Percentiles rank a stretch among this genome's conserved stretches.
Conservation (phyloP, 2,329 filamentous ascomycete genomes). For the Cordyceps fumosorosea region DNA sequence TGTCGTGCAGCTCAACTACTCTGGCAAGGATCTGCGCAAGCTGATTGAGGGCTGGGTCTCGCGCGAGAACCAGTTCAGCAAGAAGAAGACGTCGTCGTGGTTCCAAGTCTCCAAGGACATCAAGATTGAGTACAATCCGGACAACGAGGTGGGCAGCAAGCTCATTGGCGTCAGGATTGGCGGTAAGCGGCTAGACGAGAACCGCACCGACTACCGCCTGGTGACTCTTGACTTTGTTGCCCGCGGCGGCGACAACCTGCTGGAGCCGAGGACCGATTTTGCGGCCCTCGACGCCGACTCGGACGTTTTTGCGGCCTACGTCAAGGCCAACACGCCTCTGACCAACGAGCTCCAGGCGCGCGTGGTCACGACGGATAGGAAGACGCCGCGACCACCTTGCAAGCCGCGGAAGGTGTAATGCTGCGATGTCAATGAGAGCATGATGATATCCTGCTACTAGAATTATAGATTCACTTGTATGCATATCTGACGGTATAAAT, state of each 20-base stretch:
- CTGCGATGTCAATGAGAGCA: background rate
- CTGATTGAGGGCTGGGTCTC: constrained; percentile 54
- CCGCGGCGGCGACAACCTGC: constrained; percentile 57
- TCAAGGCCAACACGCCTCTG: constrained; percentile 42
- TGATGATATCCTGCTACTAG: background rate
- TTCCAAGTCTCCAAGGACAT: constrained; percentile 55
- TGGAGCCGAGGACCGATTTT: constrained; percentile 32
- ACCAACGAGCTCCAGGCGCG: constrained; percentile 41
- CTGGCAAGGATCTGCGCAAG: constrained; percentile 46
- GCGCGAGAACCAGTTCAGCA: constrained; percentile 47
- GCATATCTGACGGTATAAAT: background rate
- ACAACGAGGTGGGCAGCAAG: constrained; percentile 39
- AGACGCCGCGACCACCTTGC: background rate
- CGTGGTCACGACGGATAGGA: constrained; percentile 20
- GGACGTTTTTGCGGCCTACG: constrained; percentile 46
- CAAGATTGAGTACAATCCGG: constrained; percentile 50
- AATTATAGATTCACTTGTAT: background rate
- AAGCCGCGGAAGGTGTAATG: background rate
- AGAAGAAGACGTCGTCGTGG: constrained; percentile 47
- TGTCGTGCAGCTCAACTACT: constrained; percentile 49
- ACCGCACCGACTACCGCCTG: constrained; percentile 42
- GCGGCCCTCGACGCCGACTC: constrained; percentile 46
- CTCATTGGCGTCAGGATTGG: constrained; percentile 48
- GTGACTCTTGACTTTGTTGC: constrained; percentile 59
- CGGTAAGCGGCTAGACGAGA: constrained; percentile 39